Evolutionary conservation across 805 yeast genomes (phyloP).

Genomic region (Lachancea lanzarotensis): DNA sequence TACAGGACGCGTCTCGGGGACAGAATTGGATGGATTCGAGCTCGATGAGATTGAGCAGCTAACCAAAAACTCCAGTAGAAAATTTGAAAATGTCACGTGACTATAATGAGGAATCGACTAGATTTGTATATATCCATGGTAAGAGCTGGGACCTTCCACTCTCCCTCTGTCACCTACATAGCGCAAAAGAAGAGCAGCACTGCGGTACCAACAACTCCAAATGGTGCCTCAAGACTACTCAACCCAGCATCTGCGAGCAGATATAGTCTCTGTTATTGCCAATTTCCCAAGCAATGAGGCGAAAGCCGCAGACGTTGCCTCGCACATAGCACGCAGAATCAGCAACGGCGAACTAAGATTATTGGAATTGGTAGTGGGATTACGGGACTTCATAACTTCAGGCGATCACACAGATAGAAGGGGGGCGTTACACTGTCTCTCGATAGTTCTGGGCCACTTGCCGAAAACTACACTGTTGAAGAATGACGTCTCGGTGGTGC

Average conservation of each 20-base stretch:
- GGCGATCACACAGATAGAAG: conserved; percentile 48
- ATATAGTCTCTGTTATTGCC: conserved; percentile 33
- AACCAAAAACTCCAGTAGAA: too few species aligned
- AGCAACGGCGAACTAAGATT: conserved; percentile 30
- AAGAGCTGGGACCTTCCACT: too few species aligned
- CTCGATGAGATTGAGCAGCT: too few species aligned
- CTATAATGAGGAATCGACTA: too few species aligned
- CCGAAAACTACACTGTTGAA: conserved; percentile 28
- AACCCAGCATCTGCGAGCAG: conserved; percentile 4
- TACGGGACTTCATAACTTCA: conserved; percentile 60
- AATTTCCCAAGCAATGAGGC: conserved; percentile 33
- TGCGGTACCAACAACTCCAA: background rate
- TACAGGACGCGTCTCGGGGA: too few species aligned
- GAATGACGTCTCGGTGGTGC: conserved; percentile 36
- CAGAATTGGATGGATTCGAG: too few species aligned
- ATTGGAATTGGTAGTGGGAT: conserved; percentile 46
- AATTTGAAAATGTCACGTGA: too few species aligned
- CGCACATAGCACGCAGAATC: conserved; percentile 26
- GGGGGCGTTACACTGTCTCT: conserved; percentile 41
- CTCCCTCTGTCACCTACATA: too few species aligned
- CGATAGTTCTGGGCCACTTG: conserved; percentile 33
- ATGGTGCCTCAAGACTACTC: conserved; percentile 6
- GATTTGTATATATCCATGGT: too few species aligned
- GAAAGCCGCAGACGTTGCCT: conserved; percentile 27
- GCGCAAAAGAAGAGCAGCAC: too few species aligned